phyloP scores from a whole-genome alignment of 2,329 filamentous ascomycete genomes.

The Aspergillus intermedius region DNA sequence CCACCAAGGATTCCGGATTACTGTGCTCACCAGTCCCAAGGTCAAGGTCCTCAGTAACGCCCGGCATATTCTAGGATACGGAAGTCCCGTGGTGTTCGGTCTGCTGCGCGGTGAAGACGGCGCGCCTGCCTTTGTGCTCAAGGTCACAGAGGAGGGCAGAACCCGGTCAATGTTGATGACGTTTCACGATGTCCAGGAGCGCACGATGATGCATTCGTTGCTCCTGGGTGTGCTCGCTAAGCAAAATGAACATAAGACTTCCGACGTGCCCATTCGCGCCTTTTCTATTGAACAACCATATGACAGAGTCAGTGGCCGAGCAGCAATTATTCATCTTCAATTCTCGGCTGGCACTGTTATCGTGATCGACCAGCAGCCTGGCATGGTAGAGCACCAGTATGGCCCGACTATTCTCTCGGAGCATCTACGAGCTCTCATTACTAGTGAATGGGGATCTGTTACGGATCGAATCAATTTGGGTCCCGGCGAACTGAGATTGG shows the following conservation, averaged over 20 bases:
- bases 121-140: slow-evolving; percentile 62
- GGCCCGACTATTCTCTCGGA: slow-evolving; percentile 69
- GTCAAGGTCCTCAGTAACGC: slow-evolving; percentile 73
- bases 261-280: slow-evolving; percentile 60
- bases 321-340: slow-evolving; percentile 27
- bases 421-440: slow-evolving; percentile 65
- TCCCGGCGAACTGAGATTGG: slow-evolving; percentile 64
- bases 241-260: slow-evolving; percentile 62
- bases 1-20: slow-evolving; percentile 73
- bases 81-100: slow-evolving; percentile 67
- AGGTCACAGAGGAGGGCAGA: slow-evolving; percentile 59
- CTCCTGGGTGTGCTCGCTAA: slow-evolving; percentile 66
- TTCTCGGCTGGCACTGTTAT: slow-evolving; percentile 33
- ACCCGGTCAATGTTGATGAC: slow-evolving; percentile 69
- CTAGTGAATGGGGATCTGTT: slow-evolving; percentile 68
- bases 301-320: slow-evolving; percentile 24
- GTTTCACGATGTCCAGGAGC: slow-evolving; percentile 67
- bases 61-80: slow-evolving; percentile 60
- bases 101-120: slow-evolving; percentile 67
- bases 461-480: slow-evolving; percentile 77
- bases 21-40: slow-evolving; percentile 68
- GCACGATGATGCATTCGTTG: slow-evolving; percentile 63
- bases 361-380: slow-evolving; percentile 65
- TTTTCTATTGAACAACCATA: slow-evolving; percentile 54
- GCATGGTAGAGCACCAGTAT: slow-evolving; percentile 48